phyloP scores from a whole-genome alignment of 2,329 filamentous ascomycete genomes.

The Botrytis pseudocinerea region DNA sequence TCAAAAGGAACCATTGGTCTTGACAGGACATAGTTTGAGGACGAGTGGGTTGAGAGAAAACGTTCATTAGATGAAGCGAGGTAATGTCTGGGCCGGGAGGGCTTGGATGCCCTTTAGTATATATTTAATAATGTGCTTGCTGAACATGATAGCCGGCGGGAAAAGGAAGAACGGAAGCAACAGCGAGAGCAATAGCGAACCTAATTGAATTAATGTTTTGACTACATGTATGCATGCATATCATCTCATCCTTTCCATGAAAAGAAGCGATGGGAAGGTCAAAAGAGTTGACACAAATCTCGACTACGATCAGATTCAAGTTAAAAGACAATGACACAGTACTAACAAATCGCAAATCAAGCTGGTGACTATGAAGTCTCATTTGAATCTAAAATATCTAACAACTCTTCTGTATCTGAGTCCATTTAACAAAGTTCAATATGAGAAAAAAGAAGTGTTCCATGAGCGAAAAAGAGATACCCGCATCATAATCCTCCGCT shows the following conservation, averaged over 20 bases:
- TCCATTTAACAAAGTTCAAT: not conserved
- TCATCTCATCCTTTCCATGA: not conserved
- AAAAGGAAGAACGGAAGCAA: not conserved
- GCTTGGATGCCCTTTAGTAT: not conserved
- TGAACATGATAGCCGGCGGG: not conserved
- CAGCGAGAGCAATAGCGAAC: not conserved
- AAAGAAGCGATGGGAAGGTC: not conserved
- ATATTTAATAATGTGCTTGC: not conserved
- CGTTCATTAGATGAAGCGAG: slow-evolving; percentile 22
- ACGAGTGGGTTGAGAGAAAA: slow-evolving; percentile 41
- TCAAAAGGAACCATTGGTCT: slow-evolving; percentile 29
- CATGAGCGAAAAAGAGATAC: not conserved
- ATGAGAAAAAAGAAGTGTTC: not conserved
- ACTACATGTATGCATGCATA: not conserved
- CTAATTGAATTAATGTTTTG: not conserved
- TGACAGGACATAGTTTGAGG: slow-evolving; percentile 35
- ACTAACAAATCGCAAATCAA: not conserved
- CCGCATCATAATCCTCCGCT: slow-evolving; percentile 4
- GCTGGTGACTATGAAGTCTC: not conserved
- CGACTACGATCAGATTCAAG: not conserved
- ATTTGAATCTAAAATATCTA: slow-evolving; percentile 5
- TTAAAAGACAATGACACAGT: not conserved
- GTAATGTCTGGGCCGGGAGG: not conserved
- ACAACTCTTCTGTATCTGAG: not conserved
- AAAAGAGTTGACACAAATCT: not conserved